Evolutionary conservation across 2,329 filamentous ascomycete genomes (phyloP).

Genomic region (Aureobasidium sp.): DNA sequence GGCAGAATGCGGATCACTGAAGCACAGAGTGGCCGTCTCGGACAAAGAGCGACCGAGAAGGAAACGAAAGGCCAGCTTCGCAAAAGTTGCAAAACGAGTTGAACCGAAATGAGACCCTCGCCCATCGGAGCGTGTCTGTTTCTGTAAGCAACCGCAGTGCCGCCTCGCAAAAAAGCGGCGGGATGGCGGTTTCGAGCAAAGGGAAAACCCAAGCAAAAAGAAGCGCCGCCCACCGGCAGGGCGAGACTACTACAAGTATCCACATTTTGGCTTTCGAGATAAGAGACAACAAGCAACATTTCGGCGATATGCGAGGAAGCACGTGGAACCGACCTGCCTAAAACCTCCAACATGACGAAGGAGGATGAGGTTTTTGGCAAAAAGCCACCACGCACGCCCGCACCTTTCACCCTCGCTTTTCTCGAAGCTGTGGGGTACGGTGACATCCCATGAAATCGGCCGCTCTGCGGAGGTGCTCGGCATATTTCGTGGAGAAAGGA

Average conservation of each 20-base stretch:
- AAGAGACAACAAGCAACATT: background rate
- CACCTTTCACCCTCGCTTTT: background rate
- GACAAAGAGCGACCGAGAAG: background rate
- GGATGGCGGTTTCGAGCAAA: background rate
- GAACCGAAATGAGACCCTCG: constrained; percentile 3
- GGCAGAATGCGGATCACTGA: background rate
- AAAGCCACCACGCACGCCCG: background rate
- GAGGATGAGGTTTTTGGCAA: background rate
- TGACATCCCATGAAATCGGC: constrained; percentile 3
- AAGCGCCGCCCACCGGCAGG: background rate
- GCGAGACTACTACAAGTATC: background rate
- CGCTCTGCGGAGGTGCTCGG: background rate
- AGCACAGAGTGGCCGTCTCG: background rate
- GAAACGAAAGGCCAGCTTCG: background rate
- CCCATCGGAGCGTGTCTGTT: background rate
- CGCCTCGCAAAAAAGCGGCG: background rate
- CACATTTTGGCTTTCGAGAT: background rate
- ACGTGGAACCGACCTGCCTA: background rate
- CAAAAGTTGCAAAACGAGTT: background rate
- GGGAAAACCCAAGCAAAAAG: background rate
- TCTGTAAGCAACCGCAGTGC: background rate
- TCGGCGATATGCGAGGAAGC: background rate
- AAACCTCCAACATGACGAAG: background rate
- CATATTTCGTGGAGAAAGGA: constrained; percentile 1
- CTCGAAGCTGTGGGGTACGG: constrained; percentile 8